These are phyloP conservation scores for Lolium rigidum DNA, from an alignment of 176 grass and related monocot species.

Conservation along the genomic window DNA sequence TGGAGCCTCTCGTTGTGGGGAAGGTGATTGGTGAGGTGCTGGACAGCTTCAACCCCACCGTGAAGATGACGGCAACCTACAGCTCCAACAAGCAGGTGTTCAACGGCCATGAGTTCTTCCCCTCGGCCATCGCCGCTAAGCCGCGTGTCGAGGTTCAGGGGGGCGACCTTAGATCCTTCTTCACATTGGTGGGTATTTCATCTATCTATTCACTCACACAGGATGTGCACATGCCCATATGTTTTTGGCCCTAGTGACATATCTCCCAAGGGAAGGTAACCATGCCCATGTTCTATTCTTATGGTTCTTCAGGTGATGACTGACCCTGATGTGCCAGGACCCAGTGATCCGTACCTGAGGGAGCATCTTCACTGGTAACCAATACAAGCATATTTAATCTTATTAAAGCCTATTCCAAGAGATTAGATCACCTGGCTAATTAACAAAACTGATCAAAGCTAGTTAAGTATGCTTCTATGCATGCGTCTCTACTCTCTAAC, in stretches of 20 bases:
- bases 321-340: conserved; percentile 21
- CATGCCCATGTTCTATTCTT: background rate
- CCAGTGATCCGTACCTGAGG: conserved; percentile 17
- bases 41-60: conserved; percentile 1
- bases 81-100: background rate
- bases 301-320: conserved; percentile 18
- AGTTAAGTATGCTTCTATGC: background rate
- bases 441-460: background rate
- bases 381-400: background rate
- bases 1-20: background rate
- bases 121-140: background rate
- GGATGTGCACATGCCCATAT: background rate
- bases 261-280: too few relatives aligned
- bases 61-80: conserved; percentile 12
- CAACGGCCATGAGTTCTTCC: conserved; percentile 11
- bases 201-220: background rate
- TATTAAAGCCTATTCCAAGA: background rate
- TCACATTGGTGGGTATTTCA: background rate
- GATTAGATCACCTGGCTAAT: background rate
- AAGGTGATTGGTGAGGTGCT: conserved; percentile 5
- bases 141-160: background rate
- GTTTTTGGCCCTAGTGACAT: background rate
- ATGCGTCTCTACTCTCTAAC: too few relatives aligned
- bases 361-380: conserved; percentile 17
- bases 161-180: conserved; percentile 6